Base-by-base conservation (phyloP, 2,329 filamentous ascomycete species). In the Claviceps fusiformis region DNA sequence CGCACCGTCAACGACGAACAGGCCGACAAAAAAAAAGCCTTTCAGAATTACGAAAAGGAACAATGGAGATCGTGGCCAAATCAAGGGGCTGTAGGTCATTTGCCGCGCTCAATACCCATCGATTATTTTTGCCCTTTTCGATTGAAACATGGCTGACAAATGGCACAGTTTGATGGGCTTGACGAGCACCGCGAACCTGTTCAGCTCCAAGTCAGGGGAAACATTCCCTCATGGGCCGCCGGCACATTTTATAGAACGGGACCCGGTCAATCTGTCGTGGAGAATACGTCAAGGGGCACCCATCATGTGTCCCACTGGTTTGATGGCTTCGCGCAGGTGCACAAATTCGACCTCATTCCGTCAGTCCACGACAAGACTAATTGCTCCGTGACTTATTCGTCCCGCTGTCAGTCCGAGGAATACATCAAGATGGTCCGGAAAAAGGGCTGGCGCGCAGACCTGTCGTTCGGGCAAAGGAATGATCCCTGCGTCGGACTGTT, bases 401-500 rank as follows among this genome's bases (percentile, higher is more conserved):
- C 87, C 1, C 77, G 85, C 11, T 76, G 81, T 27, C 85, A 86
- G 53, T 80, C 80, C 0, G 82, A 91, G 55, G 74, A 76, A 1
- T 73, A 84, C 35, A 74, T 87, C 2, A 76, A 83, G 35, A 64
- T 75, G 3, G 79, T 89, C 50, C 78, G 78, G 55, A 75, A 76
- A 58, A 77, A 76, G 0, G 87, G 88, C 0, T 73, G 72, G 52
- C 65, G 79, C 0, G 70, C 76, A 1, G 71, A 72, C 19, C 73
- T 85, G 56, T 82, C 78, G 4, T 95, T 93, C 65, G 89, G 75
- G 0, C 83, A 88, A 59, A 81, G 80, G 57, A 76, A 77, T 2
- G 88, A 95, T 61, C 87, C 87, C 0, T 93, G 88, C 64, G 75
- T 87, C 52, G 82, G 81, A 15, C 70, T 89, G 43, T 89, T 89